Evolutionary conservation across 306 rosid genomes (phyloP).

Genomic region (Medicago lupulina): DNA sequence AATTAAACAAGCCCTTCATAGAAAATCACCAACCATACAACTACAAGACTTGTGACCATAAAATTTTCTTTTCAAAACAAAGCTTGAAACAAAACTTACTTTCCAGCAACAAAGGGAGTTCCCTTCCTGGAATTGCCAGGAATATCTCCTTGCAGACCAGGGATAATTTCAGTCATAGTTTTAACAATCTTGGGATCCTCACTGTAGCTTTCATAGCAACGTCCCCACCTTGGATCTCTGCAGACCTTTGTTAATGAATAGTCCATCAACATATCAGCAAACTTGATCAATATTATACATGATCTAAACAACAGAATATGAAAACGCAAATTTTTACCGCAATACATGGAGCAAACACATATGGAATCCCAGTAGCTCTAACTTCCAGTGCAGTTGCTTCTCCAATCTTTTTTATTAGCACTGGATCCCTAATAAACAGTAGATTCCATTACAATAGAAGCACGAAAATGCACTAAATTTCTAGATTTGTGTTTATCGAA

Average conservation of each 20-base stretch:
- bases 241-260: conserved; percentile 68
- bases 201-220: conserved; percentile 98
- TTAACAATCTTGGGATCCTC: conserved; percentile 81
- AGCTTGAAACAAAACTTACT: conserved; percentile 61
- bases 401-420: conserved; percentile 84
- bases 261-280: conserved; percentile 23
- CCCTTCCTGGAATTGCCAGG: conserved; percentile 69
- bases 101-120: conserved; percentile 87
- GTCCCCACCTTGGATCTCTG: conserved; percentile 99
- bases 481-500: not conserved
- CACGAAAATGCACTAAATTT: not conserved
- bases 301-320: not conserved
- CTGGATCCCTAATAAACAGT: conserved; percentile 69
- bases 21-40: not conserved
- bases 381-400: conserved; percentile 99
- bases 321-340: conserved; percentile 64
- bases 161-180: conserved; percentile 88
- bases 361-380: conserved; percentile 95
- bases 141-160: conserved; percentile 95
- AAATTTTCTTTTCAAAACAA: not conserved
- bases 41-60: not conserved
- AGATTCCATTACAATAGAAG: not conserved
- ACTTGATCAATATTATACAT: not conserved
- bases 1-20: conserved; percentile 15
- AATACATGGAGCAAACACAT: conserved; percentile 92